Evolutionary conservation across 192 early-diverging fungal genomes (phyloP).

Genomic region (Chytriomyces sp.): DNA sequence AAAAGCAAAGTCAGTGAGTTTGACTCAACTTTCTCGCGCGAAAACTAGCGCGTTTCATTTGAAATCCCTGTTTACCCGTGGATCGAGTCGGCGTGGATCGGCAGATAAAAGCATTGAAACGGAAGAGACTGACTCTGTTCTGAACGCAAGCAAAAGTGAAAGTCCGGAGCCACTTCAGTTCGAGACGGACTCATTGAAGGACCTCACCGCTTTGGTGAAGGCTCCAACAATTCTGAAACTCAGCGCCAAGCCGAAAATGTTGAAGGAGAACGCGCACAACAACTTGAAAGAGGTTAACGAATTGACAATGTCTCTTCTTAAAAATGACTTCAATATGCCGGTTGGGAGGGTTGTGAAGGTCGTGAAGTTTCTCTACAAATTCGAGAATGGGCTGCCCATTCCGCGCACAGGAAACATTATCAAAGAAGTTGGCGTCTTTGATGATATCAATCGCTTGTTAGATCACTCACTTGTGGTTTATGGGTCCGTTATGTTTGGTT

Average conservation of each 20-base stretch:
- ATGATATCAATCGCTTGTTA: slow-evolving; percentile 16
- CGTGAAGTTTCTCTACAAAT: slow-evolving; percentile 26
- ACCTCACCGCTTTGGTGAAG: not conserved
- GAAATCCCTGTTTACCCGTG: not conserved
- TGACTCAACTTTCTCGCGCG: not conserved
- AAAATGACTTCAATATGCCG: slow-evolving; percentile 34
- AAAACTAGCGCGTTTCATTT: not conserved
- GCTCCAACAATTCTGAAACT: not conserved
- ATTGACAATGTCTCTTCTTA: slow-evolving; percentile 7
- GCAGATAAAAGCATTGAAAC: not conserved
- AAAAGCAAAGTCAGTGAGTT: not conserved
- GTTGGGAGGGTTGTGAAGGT: slow-evolving; percentile 13
- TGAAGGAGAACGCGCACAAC: slow-evolving; percentile 10
- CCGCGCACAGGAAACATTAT: slow-evolving; percentile 33
- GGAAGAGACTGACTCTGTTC: not conserved
- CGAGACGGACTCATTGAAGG: not conserved
- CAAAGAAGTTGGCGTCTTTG: slow-evolving; percentile 15
- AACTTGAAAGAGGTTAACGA: slow-evolving; percentile 29
- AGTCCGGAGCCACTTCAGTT: not conserved
- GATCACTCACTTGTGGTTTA: slow-evolving; percentile 30
- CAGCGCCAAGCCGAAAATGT: slow-evolving; percentile 8
- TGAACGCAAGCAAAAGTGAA: not conserved
- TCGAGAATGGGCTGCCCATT: slow-evolving; percentile 37
- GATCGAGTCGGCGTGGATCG: not conserved
- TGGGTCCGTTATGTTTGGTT: slow-evolving; percentile 26